phyloP scores from a whole-genome alignment of 2,329 filamentous ascomycete genomes.

The Colletotrichum sp. region DNA sequence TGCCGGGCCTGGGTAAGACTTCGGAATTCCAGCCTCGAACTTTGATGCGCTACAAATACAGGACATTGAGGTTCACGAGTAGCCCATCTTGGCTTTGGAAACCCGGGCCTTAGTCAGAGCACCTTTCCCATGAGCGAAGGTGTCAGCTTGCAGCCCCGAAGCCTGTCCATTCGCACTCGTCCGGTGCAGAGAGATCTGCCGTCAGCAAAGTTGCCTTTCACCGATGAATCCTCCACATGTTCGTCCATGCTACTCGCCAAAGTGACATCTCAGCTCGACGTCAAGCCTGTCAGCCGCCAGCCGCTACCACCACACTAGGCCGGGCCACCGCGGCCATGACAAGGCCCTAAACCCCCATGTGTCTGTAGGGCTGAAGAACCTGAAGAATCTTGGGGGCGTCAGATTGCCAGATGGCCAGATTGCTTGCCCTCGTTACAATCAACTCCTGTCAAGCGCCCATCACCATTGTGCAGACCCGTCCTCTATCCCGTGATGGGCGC shows the following conservation, averaged over 20 bases:
- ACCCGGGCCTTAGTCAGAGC: not conserved
- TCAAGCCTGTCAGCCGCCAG: not conserved
- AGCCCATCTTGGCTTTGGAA: not conserved
- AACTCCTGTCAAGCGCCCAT: not conserved
- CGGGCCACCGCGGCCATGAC: not conserved
- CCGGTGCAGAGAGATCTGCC: not conserved
- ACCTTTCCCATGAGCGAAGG: not conserved
- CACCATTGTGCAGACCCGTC: not conserved
- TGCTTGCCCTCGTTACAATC: not conserved
- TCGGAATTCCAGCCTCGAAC: not conserved
- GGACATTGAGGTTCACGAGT: not conserved
- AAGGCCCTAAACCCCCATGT: not conserved
- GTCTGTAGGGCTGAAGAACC: conserved; percentile 10
- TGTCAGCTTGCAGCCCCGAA: not conserved
- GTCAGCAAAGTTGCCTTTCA: not conserved
- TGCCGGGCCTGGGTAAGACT: not conserved
- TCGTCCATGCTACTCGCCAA: not conserved
- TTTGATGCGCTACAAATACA: not conserved
- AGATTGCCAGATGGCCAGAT: not conserved
- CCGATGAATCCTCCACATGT: not conserved
- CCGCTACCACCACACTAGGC: not conserved
- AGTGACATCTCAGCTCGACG: not conserved
- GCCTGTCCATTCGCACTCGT: not conserved
- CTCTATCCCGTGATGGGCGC: not conserved
- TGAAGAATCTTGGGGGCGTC: not conserved